These are phyloP conservation scores for Massospora cicadina DNA, from an alignment of 371 early-diverging fungal species.

Conservation along the genomic window DNA sequence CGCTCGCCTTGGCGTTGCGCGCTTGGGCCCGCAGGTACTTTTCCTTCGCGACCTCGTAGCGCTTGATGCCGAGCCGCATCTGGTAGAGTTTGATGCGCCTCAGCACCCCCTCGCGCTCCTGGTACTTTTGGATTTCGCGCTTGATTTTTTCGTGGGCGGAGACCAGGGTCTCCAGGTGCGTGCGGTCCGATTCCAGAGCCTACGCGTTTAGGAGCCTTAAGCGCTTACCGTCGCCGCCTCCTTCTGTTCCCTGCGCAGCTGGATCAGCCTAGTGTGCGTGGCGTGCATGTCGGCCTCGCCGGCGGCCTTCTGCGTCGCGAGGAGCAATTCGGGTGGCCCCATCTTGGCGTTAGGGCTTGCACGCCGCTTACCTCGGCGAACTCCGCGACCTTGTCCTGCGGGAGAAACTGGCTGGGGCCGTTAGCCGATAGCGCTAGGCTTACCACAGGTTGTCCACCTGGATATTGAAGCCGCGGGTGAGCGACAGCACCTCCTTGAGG, in stretches of 20 bases:
- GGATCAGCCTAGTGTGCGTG: conserved; percentile 46
- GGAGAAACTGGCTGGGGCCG: conserved; percentile 66
- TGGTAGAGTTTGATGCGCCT: not conserved
- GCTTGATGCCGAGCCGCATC: not conserved
- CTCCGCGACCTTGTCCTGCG: conserved; percentile 86
- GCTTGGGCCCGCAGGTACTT: not conserved
- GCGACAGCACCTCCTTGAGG: conserved; percentile 37
- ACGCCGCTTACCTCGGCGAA: conserved; percentile 51
- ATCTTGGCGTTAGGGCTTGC: conserved; percentile 23
- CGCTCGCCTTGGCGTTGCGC: not conserved
- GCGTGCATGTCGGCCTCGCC: conserved; percentile 43
- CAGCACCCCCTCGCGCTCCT: conserved; percentile 27
- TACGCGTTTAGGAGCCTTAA: conserved; percentile 12
- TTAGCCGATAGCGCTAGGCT: conserved; percentile 13
- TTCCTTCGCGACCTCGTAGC: not conserved
- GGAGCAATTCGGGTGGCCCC: conserved; percentile 49
- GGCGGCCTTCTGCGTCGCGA: conserved; percentile 69
- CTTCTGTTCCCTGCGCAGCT: conserved; percentile 40
- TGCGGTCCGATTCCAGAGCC: conserved; percentile 31
- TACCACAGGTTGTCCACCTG: conserved; percentile 96
- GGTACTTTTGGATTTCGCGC: conserved; percentile 50
- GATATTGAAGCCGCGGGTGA: conserved; percentile 43
- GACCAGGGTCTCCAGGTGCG: conserved; percentile 28
- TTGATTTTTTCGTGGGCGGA: conserved; percentile 38
- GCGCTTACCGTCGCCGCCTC: conserved; percentile 21